Evolutionary conservation across 345 rosid genomes (phyloP).

Genomic region (Geranium brycei): DNA sequence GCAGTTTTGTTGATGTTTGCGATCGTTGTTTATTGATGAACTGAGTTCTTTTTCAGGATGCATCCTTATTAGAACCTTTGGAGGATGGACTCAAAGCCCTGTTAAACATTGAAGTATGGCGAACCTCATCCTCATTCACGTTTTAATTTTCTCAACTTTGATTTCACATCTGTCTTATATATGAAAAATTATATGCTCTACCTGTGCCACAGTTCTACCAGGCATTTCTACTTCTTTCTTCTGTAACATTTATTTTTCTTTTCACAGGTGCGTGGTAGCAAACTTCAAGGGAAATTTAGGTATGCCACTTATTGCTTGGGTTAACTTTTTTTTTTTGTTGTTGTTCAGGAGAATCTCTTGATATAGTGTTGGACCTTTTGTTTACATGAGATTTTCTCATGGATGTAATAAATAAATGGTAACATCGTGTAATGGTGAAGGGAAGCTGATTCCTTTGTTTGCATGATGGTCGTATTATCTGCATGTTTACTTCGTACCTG

Average conservation of each 20-base stretch:
- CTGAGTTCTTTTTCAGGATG: slow-evolving; percentile 18
- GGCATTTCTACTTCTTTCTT: neutral
- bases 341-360: neutral
- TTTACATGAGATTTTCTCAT: too few species aligned
- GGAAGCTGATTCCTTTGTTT: too few species aligned
- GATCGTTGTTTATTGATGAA: neutral
- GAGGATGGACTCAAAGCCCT: slow-evolving; percentile 42
- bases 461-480: too few species aligned
- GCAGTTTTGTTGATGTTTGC: neutral
- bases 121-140: neutral
- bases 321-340: neutral
- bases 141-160: neutral
- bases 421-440: too few species aligned
- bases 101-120: slow-evolving; percentile 32
- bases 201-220: neutral
- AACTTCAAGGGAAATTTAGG: slow-evolving; percentile 37
- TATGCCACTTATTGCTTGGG: slow-evolving; percentile 1
- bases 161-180: neutral
- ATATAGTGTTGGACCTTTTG: too few species aligned
- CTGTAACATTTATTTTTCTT: neutral
- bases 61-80: slow-evolving; percentile 19
- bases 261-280: slow-evolving; percentile 39
- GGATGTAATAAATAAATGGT: too few species aligned
- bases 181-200: neutral
- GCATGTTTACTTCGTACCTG: too few species aligned